These are phyloP conservation scores for Protea cynaroides DNA, from an alignment of 164 flowering plant species.

Conservation along the genomic window DNA sequence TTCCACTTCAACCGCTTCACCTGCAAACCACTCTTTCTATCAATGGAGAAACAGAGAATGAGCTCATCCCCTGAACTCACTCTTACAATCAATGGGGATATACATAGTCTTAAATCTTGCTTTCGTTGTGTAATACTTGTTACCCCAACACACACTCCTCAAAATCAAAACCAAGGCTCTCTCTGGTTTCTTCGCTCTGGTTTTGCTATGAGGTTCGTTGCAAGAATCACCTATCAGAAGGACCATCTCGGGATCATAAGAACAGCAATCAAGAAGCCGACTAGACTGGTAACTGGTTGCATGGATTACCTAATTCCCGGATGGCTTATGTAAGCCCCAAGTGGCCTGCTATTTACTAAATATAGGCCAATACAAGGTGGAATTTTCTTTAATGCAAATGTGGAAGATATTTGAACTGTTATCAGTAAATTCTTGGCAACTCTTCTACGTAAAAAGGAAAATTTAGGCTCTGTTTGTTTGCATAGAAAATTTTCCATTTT, in stretches of 20 bases:
- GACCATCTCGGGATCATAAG: conserved; percentile 39
- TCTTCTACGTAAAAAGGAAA: no score
- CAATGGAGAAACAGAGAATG: conserved; percentile 44
- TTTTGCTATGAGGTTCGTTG: conserved; percentile 35
- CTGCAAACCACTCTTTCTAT: conserved; percentile 39
- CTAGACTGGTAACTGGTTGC: no score
- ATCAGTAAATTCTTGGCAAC: no score
- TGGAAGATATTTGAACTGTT: no score
- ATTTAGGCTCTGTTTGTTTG: no score
- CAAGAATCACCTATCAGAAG: conserved; percentile 66
- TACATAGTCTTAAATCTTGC: conserved; percentile 40
- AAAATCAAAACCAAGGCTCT: conserved; percentile 34
- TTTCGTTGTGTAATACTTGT: conserved; percentile 41
- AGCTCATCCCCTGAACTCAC: conserved; percentile 23
- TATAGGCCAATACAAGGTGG: no score
- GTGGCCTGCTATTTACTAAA: no score
- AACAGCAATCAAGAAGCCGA: no score
- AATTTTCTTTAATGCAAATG: no score
- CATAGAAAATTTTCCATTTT: no score
- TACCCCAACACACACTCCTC: conserved; percentile 55
- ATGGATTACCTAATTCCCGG: no score
- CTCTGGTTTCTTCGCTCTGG: conserved; percentile 23
- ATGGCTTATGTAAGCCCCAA: no score
- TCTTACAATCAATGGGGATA: conserved; percentile 47
- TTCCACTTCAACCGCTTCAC: conserved; percentile 77